Evolutionary conservation across 331 rosid genomes (phyloP), one percentile per base, ranked within the genome.

Genomic region (Arachis monticola): DNA sequence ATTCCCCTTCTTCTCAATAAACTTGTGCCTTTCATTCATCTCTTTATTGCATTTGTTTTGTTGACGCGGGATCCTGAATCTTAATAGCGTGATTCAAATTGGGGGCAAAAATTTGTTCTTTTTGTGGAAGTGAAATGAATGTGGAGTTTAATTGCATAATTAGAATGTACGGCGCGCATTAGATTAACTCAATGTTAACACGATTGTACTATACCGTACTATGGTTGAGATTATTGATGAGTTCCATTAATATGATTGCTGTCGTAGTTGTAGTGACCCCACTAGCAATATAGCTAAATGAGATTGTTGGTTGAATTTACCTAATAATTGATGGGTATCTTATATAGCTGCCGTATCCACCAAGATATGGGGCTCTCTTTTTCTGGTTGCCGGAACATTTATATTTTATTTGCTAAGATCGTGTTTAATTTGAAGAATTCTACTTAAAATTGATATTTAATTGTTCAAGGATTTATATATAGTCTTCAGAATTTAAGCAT

Each of bases 131-230:
- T 7, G 3, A 11, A 32, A 1, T 11, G 8, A 55, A 35, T 67
- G 12, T 53, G 48, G 60, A 30, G 10, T 67, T 79, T 32, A 11
- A 42, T 71, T 72, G 9, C 44, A 0, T 65, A 17, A 8, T 59
- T 64, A 1, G 48, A 67, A 60, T 60, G 35, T 44, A 60, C 10
- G 17, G 22, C 53, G 41, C 42, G 12, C 60, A 35, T 14, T 69
- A 31, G 60, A 17, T 65, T 60, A 10, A 58, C 11, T 58, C 10
- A 3, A 44, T 52, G 27, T 51, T 10, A 5, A 67, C 41, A 48
- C 13, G 22, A 67, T 52, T 5, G 1, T 17, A 44, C 56, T 51
- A 51, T 51, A 51, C 12, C 14, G 56, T 51, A 14, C 46, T 8
- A 50, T 56, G 48, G 32, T 69, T 35, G 50, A 59, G 52, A 62